Percentiles rank a stretch among this genome's conserved stretches.
These are phyloP conservation scores for Xylariaceae sp. DNA, from an alignment of 2,329 filamentous ascomycete genomes.

Conservation along the genomic window DNA sequence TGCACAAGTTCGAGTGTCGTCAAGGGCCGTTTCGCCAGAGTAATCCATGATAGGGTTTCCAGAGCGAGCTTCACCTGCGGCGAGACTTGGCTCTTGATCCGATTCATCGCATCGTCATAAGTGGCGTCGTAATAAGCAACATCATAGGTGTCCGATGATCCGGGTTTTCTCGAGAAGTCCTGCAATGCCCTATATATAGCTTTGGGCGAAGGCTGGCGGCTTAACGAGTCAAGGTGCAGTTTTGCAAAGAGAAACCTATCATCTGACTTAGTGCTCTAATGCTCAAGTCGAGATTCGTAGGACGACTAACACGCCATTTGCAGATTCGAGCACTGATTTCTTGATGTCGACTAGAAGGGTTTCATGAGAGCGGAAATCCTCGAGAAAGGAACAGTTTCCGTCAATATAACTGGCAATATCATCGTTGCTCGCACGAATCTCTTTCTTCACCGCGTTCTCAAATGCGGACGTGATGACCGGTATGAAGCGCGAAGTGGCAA, in stretches of 20 bases:
- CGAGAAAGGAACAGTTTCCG: conserved; percentile 1
- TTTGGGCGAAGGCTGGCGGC: conserved; percentile 31
- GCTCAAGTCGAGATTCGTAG: not conserved
- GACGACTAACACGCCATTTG: not conserved
- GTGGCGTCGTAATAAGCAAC: conserved; percentile 32
- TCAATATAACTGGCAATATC: conserved; percentile 2
- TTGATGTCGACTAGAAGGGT: conserved; percentile 13
- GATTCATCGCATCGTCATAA: conserved; percentile 39
- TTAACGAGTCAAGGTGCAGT: conserved; percentile 35
- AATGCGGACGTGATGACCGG: conserved; percentile 1
- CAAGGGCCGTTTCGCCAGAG: conserved; percentile 34
- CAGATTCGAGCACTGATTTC: conserved; percentile 23
- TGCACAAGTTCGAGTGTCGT: conserved; percentile 36
- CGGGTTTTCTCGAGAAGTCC: conserved; percentile 23
- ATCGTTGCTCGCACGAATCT: conserved; percentile 7
- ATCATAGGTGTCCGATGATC: conserved; percentile 17
- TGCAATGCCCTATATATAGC: conserved; percentile 31
- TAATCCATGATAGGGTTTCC: conserved; percentile 38
- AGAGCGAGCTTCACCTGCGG: conserved; percentile 31
- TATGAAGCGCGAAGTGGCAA: conserved; percentile 6
- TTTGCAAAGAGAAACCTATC: conserved; percentile 38
- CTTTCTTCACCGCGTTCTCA: not conserved
- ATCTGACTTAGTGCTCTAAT: not conserved
- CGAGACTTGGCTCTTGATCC: conserved; percentile 37
- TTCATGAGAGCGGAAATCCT: conserved; percentile 21